Evolutionary conservation across 345 rosid species (phyloP).

Genomic region (Anastatica hierochuntica): DNA sequence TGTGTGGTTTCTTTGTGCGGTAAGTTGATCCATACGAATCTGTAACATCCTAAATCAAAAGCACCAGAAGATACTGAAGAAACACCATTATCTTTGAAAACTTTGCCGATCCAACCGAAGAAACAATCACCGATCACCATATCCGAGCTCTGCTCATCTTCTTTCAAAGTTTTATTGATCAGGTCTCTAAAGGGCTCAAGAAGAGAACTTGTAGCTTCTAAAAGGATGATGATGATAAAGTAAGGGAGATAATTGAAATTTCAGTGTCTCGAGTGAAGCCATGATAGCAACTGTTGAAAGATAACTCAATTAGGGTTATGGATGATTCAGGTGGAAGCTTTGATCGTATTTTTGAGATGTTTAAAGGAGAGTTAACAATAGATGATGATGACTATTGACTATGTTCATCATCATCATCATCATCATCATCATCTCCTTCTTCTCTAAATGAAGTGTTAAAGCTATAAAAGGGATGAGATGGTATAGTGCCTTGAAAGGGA

Average conservation of each 20-base stretch:
- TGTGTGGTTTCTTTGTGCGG: conserved; percentile 26
- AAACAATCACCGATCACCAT: conserved; percentile 44
- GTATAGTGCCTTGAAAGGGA: conserved; percentile 81
- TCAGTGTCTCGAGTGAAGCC: conserved; percentile 62
- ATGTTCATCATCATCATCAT: conserved; percentile 7
- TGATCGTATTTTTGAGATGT: conserved; percentile 37
- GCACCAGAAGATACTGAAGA: conserved; percentile 33
- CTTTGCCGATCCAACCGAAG: conserved; percentile 54
- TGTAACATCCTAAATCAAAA: conserved; percentile 42
- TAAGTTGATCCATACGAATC: conserved; percentile 43
- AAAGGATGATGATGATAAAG: conserved; percentile 37
- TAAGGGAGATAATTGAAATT: conserved; percentile 65
- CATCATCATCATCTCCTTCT: no score
- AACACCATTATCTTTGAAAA: conserved; percentile 44
- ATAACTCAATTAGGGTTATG: conserved; percentile 46
- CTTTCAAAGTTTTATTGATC: background rate
- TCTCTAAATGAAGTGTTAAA: conserved; percentile 48
- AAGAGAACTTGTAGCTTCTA: conserved; percentile 48
- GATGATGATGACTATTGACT: conserved; percentile 9
- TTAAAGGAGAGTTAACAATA: conserved; percentile 51
- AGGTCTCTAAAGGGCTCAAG: conserved; percentile 33
- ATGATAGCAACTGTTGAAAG: conserved; percentile 47
- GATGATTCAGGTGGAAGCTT: conserved; percentile 43
- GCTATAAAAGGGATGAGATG: conserved; percentile 69
- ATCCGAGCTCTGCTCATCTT: conserved; percentile 19